phyloP scores from a whole-genome alignment of 139 green algal species.

The Chlamydomonas asymmetrica region DNA sequence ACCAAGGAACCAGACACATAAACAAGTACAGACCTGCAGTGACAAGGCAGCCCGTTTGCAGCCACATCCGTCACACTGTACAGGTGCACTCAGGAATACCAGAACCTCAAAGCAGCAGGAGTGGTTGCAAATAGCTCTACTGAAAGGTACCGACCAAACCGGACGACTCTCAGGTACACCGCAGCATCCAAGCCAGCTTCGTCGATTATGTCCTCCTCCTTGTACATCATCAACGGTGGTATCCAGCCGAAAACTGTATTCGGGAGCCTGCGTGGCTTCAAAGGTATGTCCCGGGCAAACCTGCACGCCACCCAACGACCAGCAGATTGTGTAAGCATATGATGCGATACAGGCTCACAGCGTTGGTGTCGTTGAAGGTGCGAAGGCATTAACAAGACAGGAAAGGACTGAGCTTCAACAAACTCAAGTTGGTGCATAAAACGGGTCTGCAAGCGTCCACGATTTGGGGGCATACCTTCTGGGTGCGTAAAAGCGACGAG shows the following conservation, averaged over 20 bases:
- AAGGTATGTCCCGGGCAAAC: conserved; percentile 19
- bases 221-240: neutral
- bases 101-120: too few species aligned
- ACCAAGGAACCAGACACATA: too few species aligned
- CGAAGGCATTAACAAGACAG: neutral
- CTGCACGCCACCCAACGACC: neutral
- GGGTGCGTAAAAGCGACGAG: conserved; percentile 12
- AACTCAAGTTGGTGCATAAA: neutral
- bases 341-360: too few species aligned
- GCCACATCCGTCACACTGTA: too few species aligned
- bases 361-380: too few species aligned
- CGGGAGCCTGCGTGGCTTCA: conserved; percentile 11
- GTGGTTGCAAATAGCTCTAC: too few species aligned
- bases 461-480: conserved; percentile 1
- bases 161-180: conserved; percentile 43
- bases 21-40: too few species aligned
- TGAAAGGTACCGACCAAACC: conserved; percentile 34
- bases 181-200: conserved; percentile 31
- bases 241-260: conserved; percentile 8
- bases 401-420: neutral
- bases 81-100: too few species aligned
- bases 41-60: too few species aligned
- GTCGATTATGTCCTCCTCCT: conserved; percentile 27
- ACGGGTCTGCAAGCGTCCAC: neutral
- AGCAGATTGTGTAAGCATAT: too few species aligned